Evolutionary conservation across 371 early-diverging fungal species (phyloP), one percentile per base, ranked within the genome.

Genomic region (Umbelopsis sp.): DNA sequence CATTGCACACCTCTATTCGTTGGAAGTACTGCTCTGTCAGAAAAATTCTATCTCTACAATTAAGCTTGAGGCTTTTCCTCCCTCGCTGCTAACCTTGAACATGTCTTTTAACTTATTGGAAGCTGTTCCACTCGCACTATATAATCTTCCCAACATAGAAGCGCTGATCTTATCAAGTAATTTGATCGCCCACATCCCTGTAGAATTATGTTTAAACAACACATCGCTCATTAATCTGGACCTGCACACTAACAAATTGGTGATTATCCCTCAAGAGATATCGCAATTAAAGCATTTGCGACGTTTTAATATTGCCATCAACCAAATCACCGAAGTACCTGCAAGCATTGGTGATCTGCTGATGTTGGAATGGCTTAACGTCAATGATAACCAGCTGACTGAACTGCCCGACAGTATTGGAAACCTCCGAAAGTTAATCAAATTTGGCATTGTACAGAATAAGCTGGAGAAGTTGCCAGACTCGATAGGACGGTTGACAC

Each of bases 361-460:
- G 12, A 74, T 78, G 18, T 63, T 93, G 9, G 87, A 86, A 57
- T 91, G 92, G 92, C 85, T 93, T 20, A 93, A 91, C 66, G 70
- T 92, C 8, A 88, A 88, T 48, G 92, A 91, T 71, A 93, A 93
- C 76, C 76, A 74, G 20, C 69, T 93, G 16, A 72, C 67, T 9
- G 63, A 74, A 3, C 62, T 93, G 3, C 92, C 93, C 1, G 68
- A 71, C 8, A 72, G 82, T 11, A 76, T 93, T 64, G 79, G 80
- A 4, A 72, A 83, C 25, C 73, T 93, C 64, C 74, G 69, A 8
- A 77, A 76, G 16, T 74, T 93, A 0, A 89, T 90, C 51, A 91
- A 91, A 69, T 74, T 92, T 44, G 92, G 91, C 0, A 72, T 93
- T 29, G 93, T 90, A 4, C 88, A 88, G 66, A 93, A 93, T 73